A percentile compares a stretch with the other conserved stretches of the same genome.
These are phyloP conservation scores for Teratosphaeria pseudoeucalypti DNA, from an alignment of 2,329 filamentous ascomycete species.

Conservation along the genomic window DNA sequence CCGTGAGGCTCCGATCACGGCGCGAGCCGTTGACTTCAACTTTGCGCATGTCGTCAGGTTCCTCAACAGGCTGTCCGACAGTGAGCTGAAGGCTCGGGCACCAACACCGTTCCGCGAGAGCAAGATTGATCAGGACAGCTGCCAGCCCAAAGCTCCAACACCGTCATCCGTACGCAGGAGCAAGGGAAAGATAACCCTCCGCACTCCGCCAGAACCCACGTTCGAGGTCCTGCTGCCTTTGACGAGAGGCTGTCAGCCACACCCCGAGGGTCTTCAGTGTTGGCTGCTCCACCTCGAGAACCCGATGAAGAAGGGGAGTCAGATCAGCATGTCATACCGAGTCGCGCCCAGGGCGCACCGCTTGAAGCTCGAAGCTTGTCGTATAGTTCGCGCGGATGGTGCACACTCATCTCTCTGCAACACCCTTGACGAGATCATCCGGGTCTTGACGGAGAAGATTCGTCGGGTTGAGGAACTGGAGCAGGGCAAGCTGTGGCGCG, in stretches of 20 bases:
- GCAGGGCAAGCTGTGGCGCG: neutral
- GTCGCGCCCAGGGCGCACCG: neutral
- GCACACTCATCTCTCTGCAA: neutral
- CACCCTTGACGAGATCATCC: neutral
- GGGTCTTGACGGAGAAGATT: neutral
- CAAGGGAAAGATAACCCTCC: neutral
- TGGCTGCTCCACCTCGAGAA: neutral
- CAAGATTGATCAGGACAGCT: too few relatives aligned
- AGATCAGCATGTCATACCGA: neutral
- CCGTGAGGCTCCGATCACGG: neutral
- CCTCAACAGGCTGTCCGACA: neutral
- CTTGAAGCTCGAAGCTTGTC: too few relatives aligned
- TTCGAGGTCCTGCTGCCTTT: neutral
- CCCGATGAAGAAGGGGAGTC: neutral
- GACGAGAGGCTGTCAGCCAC: neutral
- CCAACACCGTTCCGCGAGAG: neutral
- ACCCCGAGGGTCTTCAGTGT: neutral
- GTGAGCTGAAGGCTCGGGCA: neutral
- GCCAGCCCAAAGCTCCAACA: too few relatives aligned
- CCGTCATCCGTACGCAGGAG: neutral
- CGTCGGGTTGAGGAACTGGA: too few relatives aligned
- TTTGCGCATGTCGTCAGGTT: neutral
- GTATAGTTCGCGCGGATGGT: too few relatives aligned
- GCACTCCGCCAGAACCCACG: neutral
- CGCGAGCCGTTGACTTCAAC: neutral